Evolutionary conservation across 305 asterid species (phyloP).

Genomic region (Coffea humblotiana): DNA sequence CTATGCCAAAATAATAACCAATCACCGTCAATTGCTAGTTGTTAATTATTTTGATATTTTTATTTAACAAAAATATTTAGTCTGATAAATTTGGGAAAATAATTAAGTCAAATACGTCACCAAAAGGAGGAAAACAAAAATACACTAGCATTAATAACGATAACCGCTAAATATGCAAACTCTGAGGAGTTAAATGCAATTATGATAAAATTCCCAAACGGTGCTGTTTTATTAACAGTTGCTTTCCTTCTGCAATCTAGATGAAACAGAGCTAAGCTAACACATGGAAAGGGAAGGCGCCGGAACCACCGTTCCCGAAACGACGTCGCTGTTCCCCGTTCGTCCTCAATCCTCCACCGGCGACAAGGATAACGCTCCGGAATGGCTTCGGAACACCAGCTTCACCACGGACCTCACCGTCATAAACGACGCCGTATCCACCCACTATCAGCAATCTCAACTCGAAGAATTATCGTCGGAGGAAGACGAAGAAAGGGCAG

Average conservation of each 20-base stretch:
- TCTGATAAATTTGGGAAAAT: too few relatives aligned
- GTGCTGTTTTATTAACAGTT: neutral
- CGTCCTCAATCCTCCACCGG: neutral
- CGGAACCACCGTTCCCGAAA: slow-evolving; percentile 12
- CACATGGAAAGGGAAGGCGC: slow-evolving; percentile 11
- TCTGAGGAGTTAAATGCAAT: neutral
- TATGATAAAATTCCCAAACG: neutral
- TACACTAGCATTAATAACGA: neutral
- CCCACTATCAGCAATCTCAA: slow-evolving; percentile 26
- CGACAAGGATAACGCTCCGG: slow-evolving; percentile 18
- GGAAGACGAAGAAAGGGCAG: slow-evolving; percentile 31
- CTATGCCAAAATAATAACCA: too few relatives aligned
- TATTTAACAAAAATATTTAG: neutral
- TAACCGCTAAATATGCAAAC: neutral
- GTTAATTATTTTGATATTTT: too few relatives aligned
- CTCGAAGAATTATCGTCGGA: slow-evolving; percentile 29
- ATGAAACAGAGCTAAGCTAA: neutral
- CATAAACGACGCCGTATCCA: slow-evolving; percentile 66
- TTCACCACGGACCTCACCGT: slow-evolving; percentile 70
- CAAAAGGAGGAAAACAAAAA: neutral
- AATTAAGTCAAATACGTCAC: too few relatives aligned
- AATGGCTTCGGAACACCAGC: slow-evolving; percentile 82
- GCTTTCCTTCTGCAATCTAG: neutral
- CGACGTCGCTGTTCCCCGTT: slow-evolving; percentile 25
- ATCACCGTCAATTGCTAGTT: too few relatives aligned